These are phyloP conservation scores for Yarrowia galli DNA, from an alignment of 1,139 yeast species.

Conservation along the genomic window DNA sequence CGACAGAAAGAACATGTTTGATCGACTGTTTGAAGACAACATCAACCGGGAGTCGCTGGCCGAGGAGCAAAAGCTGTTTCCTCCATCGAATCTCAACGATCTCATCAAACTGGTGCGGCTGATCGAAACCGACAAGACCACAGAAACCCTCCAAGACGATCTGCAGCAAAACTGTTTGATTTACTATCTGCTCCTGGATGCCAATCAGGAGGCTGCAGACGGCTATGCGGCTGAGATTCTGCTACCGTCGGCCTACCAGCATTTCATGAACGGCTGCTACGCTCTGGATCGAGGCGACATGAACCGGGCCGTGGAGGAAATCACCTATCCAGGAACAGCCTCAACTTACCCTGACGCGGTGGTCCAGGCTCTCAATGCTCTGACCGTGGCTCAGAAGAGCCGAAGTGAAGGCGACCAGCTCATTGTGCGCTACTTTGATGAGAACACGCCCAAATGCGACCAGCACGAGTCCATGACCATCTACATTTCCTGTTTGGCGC, in stretches of 20 bases:
- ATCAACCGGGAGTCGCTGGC: not conserved
- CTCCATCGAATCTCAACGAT: not conserved
- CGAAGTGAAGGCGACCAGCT: not conserved
- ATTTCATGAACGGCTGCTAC: slow-evolving; percentile 20
- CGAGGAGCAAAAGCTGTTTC: slow-evolving; percentile 4
- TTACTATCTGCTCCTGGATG: slow-evolving; percentile 10
- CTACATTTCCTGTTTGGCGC: slow-evolving; percentile 3
- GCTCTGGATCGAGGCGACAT: slow-evolving; percentile 24
- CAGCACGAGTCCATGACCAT: not conserved
- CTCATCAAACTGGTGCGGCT: not conserved
- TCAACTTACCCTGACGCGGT: slow-evolving; percentile 21
- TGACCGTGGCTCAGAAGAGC: not conserved
- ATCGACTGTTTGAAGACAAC: slow-evolving; percentile 7
- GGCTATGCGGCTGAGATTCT: not conserved
- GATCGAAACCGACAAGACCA: not conserved
- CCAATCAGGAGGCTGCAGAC: slow-evolving; percentile 9
- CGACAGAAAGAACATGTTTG: slow-evolving; percentile 26
- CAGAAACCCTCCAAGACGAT: slow-evolving; percentile 11
- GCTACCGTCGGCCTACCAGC: not conserved
- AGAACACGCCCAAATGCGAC: not conserved
- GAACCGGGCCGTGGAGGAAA: not conserved
- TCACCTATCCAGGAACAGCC: slow-evolving; percentile 15
- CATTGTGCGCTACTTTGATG: slow-evolving; percentile 16
- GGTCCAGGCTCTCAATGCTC: not conserved
- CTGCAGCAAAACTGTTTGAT: slow-evolving; percentile 14